Evolutionary conservation across 305 asterid species (phyloP).

Genomic region (Euphrasia arctica): DNA sequence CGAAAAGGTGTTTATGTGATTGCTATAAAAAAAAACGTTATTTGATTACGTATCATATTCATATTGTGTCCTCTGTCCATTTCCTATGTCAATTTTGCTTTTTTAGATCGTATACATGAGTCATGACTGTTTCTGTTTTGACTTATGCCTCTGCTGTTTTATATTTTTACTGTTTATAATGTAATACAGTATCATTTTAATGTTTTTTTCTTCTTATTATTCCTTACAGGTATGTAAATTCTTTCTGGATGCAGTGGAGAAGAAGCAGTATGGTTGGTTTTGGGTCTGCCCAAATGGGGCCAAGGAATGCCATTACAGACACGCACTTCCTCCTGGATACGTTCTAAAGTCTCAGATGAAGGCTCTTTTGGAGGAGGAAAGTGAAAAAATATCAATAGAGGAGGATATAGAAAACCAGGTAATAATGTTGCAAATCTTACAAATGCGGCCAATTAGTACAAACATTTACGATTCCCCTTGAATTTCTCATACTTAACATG

Average conservation of each 20-base stretch:
- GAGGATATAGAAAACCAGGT: constrained; percentile 98
- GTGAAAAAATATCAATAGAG: constrained; percentile 67
- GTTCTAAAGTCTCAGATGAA: constrained; percentile 93
- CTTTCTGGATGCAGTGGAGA: constrained; percentile 98
- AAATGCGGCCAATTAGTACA: neutral
- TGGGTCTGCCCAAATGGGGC: constrained; percentile 96
- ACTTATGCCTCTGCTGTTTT: constrained; percentile 3
- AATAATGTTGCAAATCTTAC: constrained; percentile 16
- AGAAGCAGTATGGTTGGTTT: constrained; percentile 97
- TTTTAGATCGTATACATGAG: neutral
- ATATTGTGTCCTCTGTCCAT: neutral
- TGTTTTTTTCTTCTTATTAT: constrained; percentile 7
- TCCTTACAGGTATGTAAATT: constrained; percentile 73
- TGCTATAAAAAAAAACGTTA: constrained; percentile 11
- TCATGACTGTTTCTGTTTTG: neutral
- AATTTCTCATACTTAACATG: too few species aligned
- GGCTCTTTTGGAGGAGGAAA: constrained; percentile 89
- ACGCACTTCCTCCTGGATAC: constrained; percentile 95
- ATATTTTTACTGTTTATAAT: constrained; percentile 11
- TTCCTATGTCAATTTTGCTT: neutral
- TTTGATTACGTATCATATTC: constrained; percentile 16
- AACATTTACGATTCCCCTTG: too few species aligned
- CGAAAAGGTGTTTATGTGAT: constrained; percentile 1
- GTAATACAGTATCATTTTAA: constrained; percentile 7
- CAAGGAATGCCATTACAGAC: constrained; percentile 85